phyloP scores from a whole-genome alignment of 2,329 filamentous ascomycete species.

The Corinectria fuckeliana region DNA sequence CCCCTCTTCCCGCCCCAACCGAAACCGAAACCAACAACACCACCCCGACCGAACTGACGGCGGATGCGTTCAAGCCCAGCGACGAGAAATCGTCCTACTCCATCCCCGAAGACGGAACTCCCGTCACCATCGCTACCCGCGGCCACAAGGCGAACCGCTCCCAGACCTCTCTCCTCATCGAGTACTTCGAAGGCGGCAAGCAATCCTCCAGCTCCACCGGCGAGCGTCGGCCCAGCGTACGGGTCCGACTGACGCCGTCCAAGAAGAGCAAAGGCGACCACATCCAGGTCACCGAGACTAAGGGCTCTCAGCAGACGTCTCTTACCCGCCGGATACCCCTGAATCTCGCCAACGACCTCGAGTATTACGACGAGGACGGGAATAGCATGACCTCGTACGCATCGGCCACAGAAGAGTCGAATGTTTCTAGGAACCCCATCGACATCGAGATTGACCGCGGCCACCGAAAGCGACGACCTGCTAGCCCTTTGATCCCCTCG shows the following conservation, averaged over 20 bases:
- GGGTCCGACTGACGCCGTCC: conserved; percentile 80
- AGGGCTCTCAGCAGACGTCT: conserved; percentile 73
- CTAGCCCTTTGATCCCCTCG: conserved; percentile 71
- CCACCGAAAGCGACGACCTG: conserved; percentile 64
- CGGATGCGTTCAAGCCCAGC: conserved; percentile 71
- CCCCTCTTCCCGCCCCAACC: conserved; percentile 80
- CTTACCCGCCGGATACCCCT: conserved; percentile 60
- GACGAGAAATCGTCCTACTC: conserved; percentile 78
- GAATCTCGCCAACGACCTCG: conserved; percentile 47
- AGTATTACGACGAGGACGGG: conserved; percentile 64
- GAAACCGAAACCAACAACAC: conserved; percentile 69
- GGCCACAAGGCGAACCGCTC: conserved; percentile 67
- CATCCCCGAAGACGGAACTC: conserved; percentile 85
- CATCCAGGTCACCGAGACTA: conserved; percentile 85
- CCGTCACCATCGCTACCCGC: conserved; percentile 87
- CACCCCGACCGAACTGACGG: conserved; percentile 66
- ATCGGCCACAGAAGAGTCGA: conserved; percentile 81
- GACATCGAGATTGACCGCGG: conserved; percentile 85
- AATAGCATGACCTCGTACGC: conserved; percentile 76
- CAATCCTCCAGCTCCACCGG: conserved; percentile 57
- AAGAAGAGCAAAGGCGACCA: conserved; percentile 68
- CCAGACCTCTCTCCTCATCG: conserved; percentile 90
- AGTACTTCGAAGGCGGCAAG: conserved; percentile 90
- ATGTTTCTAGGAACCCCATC: conserved; percentile 76
- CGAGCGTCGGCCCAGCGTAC: conserved; percentile 81